A percentile compares a stretch with the other conserved stretches of the same genome.
Conservation (phyloP, 495 filamentous ascomycete genomes). For the Hypoxylon rickii region DNA sequence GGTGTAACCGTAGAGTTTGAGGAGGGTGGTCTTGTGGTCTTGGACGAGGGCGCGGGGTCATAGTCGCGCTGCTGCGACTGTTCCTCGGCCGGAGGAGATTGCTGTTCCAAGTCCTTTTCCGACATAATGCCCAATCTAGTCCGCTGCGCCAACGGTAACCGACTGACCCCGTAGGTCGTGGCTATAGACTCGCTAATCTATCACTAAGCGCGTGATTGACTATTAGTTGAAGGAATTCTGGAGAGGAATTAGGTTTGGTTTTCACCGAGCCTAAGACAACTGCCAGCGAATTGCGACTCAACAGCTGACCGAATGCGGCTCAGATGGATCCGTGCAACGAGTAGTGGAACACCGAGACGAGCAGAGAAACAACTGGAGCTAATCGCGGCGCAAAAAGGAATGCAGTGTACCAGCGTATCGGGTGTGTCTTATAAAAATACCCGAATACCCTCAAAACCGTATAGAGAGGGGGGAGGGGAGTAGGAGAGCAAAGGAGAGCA, state of each 20-base stretch:
- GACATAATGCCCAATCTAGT: constrained; percentile 10
- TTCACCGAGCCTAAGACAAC: background rate
- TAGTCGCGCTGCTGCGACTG: constrained; percentile 1
- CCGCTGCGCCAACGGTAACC: background rate
- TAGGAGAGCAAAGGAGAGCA: too few species aligned
- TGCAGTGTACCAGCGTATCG: too few species aligned
- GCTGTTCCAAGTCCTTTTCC: constrained; percentile 26
- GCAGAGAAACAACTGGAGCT: too few species aligned
- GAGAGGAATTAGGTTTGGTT: background rate
- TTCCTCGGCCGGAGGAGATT: constrained; percentile 2
- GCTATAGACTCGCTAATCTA: background rate
- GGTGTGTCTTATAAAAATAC: too few species aligned
- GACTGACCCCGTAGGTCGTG: background rate
- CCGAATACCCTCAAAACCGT: too few species aligned
- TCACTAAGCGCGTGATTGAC: background rate
- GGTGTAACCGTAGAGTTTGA: constrained; percentile 46
- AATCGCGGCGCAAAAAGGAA: background rate
- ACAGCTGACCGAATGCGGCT: background rate
- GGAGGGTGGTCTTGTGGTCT: constrained; percentile 37
- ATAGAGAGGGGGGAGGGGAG: too few species aligned
- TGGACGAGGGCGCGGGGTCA: constrained; percentile 8
- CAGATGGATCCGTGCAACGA: constrained; percentile 1
- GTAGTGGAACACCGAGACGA: background rate
- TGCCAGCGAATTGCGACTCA: background rate
- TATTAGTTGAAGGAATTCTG: too few species aligned